phyloP scores from a whole-genome alignment of 495 filamentous ascomycete genomes.

The Neurospora sp. region DNA sequence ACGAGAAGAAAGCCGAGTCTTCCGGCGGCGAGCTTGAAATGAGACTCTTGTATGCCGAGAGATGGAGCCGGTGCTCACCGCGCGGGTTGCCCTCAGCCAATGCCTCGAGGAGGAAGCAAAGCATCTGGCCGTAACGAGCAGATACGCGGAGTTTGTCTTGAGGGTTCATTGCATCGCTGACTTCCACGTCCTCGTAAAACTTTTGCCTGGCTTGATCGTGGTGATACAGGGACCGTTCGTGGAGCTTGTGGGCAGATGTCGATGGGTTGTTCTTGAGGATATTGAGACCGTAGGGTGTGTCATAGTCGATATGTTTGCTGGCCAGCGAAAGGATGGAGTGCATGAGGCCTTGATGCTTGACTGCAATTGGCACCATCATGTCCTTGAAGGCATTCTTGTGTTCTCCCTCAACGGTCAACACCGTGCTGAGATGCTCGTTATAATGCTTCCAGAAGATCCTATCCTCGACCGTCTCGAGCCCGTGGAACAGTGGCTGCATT shows the following conservation, averaged over 20 bases:
- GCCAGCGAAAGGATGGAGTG: slow-evolving; percentile 84
- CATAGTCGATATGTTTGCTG: slow-evolving; percentile 65
- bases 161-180: slow-evolving; percentile 26
- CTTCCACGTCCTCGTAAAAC: slow-evolving; percentile 38
- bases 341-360: slow-evolving; percentile 78
- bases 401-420: slow-evolving; percentile 76
- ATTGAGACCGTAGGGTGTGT: slow-evolving; percentile 37
- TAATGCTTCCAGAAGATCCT: slow-evolving; percentile 81
- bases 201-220: slow-evolving; percentile 51
- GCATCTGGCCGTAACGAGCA: slow-evolving; percentile 62
- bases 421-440: slow-evolving; percentile 66
- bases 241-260: slow-evolving; percentile 31
- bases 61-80: slow-evolving; percentile 73
- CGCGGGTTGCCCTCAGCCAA: slow-evolving; percentile 67
- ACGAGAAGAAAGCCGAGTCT: slow-evolving; percentile 59
- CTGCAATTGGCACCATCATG: slow-evolving; percentile 77
- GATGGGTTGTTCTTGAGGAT: slow-evolving; percentile 33
- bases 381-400: slow-evolving; percentile 84
- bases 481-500: slow-evolving; percentile 71
- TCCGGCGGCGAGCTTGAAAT: slow-evolving; percentile 49
- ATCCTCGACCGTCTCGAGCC: slow-evolving; percentile 78
- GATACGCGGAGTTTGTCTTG: slow-evolving; percentile 44
- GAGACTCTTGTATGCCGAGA: slow-evolving; percentile 64
- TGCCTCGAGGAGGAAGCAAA: slow-evolving; percentile 72
- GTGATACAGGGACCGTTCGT: slow-evolving; percentile 43